Evolutionary conservation across 2,329 filamentous ascomycete genomes (phyloP).

Genomic region (Arthrobotrys musiformis): DNA sequence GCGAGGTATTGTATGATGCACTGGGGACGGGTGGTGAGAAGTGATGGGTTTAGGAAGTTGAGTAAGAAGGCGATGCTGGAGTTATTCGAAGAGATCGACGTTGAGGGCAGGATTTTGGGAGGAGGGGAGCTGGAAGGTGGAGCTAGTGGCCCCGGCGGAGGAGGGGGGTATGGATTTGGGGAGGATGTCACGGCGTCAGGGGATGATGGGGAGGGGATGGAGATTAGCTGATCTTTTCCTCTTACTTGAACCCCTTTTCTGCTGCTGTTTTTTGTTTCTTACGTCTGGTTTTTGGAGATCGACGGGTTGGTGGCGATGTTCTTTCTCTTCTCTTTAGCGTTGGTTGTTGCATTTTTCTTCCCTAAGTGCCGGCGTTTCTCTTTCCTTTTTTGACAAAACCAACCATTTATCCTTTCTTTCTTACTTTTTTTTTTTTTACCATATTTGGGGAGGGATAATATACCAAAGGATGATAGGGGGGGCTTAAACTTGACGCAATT

Average conservation of each 20-base stretch:
- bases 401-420: neutral
- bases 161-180: slow-evolving; percentile 61
- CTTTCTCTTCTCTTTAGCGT: slow-evolving; percentile 14
- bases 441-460: neutral
- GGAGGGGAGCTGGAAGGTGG: slow-evolving; percentile 81
- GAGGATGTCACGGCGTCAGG: slow-evolving; percentile 7
- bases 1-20: slow-evolving; percentile 89
- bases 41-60: slow-evolving; percentile 83
- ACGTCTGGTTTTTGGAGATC: neutral
- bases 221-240: slow-evolving; percentile 29
- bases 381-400: neutral
- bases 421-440: slow-evolving; percentile 3
- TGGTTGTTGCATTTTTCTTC: slow-evolving; percentile 48
- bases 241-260: neutral
- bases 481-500: neutral
- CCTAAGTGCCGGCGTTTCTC: neutral
- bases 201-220: slow-evolving; percentile 44
- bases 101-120: slow-evolving; percentile 87
- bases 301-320: neutral
- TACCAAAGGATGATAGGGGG: neutral
- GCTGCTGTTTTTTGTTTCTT: neutral
- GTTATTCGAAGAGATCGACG: slow-evolving; percentile 90
- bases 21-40: slow-evolving; percentile 94
- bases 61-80: slow-evolving; percentile 84
- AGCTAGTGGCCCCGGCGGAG: slow-evolving; percentile 67